Conservation (phyloP, 2,329 filamentous ascomycete genomes). For the Xylariaceae sp. region DNA sequence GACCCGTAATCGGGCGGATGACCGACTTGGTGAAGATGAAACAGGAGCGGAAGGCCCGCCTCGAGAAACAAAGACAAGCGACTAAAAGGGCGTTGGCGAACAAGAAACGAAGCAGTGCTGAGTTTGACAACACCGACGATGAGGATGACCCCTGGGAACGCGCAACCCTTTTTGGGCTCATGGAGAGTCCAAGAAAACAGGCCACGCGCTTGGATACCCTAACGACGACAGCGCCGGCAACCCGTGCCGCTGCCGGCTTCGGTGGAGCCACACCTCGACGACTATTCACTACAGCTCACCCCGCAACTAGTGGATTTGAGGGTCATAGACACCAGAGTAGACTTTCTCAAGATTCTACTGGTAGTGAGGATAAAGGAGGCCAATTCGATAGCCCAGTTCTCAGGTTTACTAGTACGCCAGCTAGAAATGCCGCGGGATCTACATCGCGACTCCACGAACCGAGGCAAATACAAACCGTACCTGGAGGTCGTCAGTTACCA, state of each 20-base stretch:
- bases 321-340: slow-evolving; percentile 5
- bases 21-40: slow-evolving; percentile 41
- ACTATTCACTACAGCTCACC: not conserved
- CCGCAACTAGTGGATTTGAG: not conserved
- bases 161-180: slow-evolving; percentile 45
- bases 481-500: not conserved
- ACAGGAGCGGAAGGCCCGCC: slow-evolving; percentile 40
- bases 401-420: not conserved
- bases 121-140: slow-evolving; percentile 26
- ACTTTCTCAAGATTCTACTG: not conserved
- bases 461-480: not conserved
- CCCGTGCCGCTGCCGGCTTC: slow-evolving; percentile 34
- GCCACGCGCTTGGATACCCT: slow-evolving; percentile 25
- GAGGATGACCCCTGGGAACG: slow-evolving; percentile 34
- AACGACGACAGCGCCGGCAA: slow-evolving; percentile 17
- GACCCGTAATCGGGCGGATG: slow-evolving; percentile 51
- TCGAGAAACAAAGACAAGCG: slow-evolving; percentile 40
- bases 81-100: slow-evolving; percentile 23
- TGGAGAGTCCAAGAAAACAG: slow-evolving; percentile 45
- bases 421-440: not conserved
- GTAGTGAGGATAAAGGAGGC: slow-evolving; percentile 18
- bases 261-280: slow-evolving; percentile 3
- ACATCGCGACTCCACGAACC: not conserved
- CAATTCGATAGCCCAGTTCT: slow-evolving; percentile 20
- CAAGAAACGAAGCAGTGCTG: slow-evolving; percentile 33